A percentile compares a stretch with the other conserved stretches of the same genome.
phyloP scores from a whole-genome alignment of 768 basidiomycete genomes.

The Pisolithus albus region DNA sequence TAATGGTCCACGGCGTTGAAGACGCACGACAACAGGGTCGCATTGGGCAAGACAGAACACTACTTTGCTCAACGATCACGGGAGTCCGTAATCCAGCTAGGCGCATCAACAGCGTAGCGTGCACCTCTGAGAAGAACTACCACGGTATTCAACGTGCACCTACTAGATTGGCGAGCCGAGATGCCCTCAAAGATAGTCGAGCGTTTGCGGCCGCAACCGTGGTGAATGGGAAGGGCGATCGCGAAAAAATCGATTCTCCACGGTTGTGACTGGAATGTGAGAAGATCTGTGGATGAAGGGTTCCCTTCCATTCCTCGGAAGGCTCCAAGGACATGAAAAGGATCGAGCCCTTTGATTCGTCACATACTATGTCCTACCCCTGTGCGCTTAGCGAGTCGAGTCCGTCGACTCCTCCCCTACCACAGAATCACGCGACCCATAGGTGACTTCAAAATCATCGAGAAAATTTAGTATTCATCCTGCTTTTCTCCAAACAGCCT shows the following conservation, averaged over 20 bases:
- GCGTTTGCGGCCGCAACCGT: background rate
- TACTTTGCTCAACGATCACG: background rate
- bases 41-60: background rate
- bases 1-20: background rate
- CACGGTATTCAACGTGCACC: constrained; percentile 14
- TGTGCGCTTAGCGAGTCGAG: background rate
- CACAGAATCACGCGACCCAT: background rate
- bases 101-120: constrained; percentile 30
- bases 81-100: constrained; percentile 17
- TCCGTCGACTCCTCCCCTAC: background rate
- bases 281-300: background rate
- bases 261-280: background rate
- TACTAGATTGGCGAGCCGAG: constrained; percentile 7
- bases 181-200: background rate
- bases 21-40: background rate
- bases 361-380: background rate
- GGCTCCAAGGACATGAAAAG: background rate
- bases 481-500: background rate
- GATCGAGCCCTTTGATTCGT: background rate
- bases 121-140: constrained; percentile 10
- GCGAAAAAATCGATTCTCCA: background rate
- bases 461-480: constrained; percentile 1
- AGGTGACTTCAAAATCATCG: background rate
- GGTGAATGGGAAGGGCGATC: background rate
- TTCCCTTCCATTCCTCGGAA: constrained; percentile 1